These are phyloP conservation scores for Xylariaceae sp. DNA, from an alignment of 2,329 filamentous ascomycete species.

Conservation along the genomic window DNA sequence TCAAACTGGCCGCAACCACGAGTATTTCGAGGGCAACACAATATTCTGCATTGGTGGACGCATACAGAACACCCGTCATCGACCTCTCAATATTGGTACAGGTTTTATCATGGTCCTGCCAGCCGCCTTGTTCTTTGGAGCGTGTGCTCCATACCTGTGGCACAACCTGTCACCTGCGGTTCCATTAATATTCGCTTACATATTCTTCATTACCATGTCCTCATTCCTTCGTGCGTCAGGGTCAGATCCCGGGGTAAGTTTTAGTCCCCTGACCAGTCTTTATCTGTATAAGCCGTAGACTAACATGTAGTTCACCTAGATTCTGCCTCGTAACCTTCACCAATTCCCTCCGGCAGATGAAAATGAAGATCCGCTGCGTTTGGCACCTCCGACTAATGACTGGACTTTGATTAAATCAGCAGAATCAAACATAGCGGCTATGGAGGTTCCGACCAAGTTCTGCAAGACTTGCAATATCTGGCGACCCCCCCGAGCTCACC, in stretches of 20 bases:
- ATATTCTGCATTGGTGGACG: constrained; percentile 87
- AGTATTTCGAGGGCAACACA: constrained; percentile 95
- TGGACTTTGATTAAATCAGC: constrained; percentile 91
- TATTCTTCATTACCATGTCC: constrained; percentile 89
- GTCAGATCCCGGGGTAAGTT: constrained; percentile 88
- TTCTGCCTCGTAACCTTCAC: constrained; percentile 90
- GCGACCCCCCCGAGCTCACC: constrained; percentile 93
- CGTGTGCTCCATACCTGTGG: constrained; percentile 87
- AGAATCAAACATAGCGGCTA: constrained; percentile 77
- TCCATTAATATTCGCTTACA: constrained; percentile 86
- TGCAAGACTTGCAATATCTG: constrained; percentile 98
- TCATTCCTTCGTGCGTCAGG: constrained; percentile 93
- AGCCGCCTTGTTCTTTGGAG: constrained; percentile 81
- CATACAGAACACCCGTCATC: constrained; percentile 84
- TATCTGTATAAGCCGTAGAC: not conserved
- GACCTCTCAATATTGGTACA: constrained; percentile 88
- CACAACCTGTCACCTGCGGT: constrained; percentile 84
- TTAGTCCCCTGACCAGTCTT: not conserved
- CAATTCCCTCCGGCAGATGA: constrained; percentile 79
- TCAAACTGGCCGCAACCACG: constrained; percentile 74
- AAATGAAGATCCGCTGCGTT: constrained; percentile 78
- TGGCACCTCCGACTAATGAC: constrained; percentile 87
- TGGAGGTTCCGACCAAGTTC: constrained; percentile 98
- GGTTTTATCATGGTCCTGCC: constrained; percentile 82
- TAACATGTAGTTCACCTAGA: constrained; percentile 58